Conservation (phyloP, 306 rosid species). For the Carpinus viminea region DNA sequence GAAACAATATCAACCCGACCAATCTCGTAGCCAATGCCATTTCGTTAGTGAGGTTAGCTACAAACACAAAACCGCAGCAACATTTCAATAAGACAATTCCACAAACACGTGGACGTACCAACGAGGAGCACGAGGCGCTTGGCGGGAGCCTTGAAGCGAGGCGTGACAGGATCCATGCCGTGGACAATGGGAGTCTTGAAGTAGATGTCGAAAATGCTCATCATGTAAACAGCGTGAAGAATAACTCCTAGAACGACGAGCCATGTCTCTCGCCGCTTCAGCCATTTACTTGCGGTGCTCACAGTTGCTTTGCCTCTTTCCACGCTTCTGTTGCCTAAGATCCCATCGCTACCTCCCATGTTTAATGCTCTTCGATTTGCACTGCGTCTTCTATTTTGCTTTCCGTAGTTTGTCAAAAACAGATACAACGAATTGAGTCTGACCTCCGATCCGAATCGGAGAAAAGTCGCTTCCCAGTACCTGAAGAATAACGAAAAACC, state of each 20-base stretch:
- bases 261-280: constrained; percentile 71
- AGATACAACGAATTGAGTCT: background rate
- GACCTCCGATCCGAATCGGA: background rate
- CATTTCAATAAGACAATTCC: constrained; percentile 15
- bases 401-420: background rate
- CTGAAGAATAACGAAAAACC: background rate
- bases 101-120: constrained; percentile 53
- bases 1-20: background rate
- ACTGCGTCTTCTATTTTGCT: background rate
- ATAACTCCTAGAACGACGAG: constrained; percentile 69
- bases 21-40: background rate
- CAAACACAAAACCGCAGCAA: background rate
- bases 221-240: constrained; percentile 87
- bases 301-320: constrained; percentile 21
- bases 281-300: constrained; percentile 40
- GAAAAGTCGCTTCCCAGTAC: background rate
- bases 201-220: constrained; percentile 88
- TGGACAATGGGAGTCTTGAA: constrained; percentile 84
- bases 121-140: constrained; percentile 75
- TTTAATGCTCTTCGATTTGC: constrained; percentile 5
- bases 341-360: constrained; percentile 54
- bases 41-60: background rate
- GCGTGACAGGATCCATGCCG: constrained; percentile 71
- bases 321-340: constrained; percentile 42
- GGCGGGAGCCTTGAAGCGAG: constrained; percentile 80